phyloP scores from a whole-genome alignment of 352 stramenopile genomes.

The Phytophthora citrophthora region DNA sequence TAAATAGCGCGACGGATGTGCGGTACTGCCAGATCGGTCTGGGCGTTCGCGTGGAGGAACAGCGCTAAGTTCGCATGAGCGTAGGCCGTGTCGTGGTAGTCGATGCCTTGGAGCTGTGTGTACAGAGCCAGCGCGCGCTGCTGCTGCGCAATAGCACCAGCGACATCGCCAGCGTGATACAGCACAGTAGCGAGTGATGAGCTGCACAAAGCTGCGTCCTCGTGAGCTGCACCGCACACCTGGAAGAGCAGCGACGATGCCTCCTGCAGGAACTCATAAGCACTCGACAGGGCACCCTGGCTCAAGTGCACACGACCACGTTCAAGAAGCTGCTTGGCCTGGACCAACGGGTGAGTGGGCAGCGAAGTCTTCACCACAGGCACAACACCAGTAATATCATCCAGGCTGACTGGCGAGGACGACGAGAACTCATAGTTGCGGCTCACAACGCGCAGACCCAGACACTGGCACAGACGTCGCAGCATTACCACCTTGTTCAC shows the following conservation, averaged over 20 bases:
- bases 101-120: conserved; percentile 92
- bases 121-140: conserved; percentile 92
- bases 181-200: conserved; percentile 93
- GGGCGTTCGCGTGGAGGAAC: conserved; percentile 89
- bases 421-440: conserved; percentile 89
- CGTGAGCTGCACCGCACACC: conserved; percentile 92
- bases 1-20: conserved; percentile 94
- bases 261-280: conserved; percentile 91
- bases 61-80: conserved; percentile 93
- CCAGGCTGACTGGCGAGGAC: conserved; percentile 81
- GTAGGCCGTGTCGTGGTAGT: conserved; percentile 92
- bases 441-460: conserved; percentile 91
- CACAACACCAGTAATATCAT: conserved; percentile 93
- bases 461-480: conserved; percentile 93
- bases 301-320: conserved; percentile 85
- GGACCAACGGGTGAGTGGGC: conserved; percentile 73
- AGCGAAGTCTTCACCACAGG: conserved; percentile 94
- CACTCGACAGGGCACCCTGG: conserved; percentile 70
- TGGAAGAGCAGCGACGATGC: conserved; percentile 93
- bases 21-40: conserved; percentile 86
- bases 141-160: conserved; percentile 89
- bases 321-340: conserved; percentile 90
- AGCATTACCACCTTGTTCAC: conserved; percentile 87
- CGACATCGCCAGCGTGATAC: conserved; percentile 92
- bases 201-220: conserved; percentile 92